Base-by-base conservation (phyloP, 192 early-diverging fungal species). In the Coemansia interrupta region DNA sequence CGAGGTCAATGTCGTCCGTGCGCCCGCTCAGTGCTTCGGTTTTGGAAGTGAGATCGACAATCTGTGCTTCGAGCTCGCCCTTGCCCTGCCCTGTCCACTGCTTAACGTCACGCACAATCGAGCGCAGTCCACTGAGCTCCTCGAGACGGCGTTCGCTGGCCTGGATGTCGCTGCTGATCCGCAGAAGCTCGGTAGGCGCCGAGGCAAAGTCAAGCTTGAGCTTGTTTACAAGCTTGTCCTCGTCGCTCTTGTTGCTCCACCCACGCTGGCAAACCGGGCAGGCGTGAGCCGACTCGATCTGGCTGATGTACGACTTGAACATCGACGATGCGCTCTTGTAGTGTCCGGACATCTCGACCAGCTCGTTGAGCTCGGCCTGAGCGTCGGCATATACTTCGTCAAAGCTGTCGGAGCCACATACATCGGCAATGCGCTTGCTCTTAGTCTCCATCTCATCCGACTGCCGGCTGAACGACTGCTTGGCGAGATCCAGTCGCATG, bases 231-330 rank as follows among this genome's bases (percentile, higher is more conserved):
- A 78, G 54, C 40, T 66, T 58, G 17, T 24, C 46, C 38, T 72
- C 70, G 50, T 78, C 90, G 8, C 72, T 54, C 12, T 81, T 67
- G 36, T 55, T 58, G n/a, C 68, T 69, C 72, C 94, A 96, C 0
- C 72, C 74, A n/a, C 91, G 85, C 14, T 70, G 70, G 66, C 95
- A 97, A 6, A 97, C 78, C 10, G 94, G 90, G 53, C 95, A 97
- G 22, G 80, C 67, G 30, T 88, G 82, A 38, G 73, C 78, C 13
- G 68, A 70, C 50, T 91, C 65, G n/a, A 84, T 81, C 59, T 86
- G 82, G 13, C 65, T 58, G n/a, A 90, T 66, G 46, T 86, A 94
- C 4, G 85, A 79, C 17, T 38, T 59, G 60, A 91, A 94, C 72
- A 92, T 81, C 2, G 73, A 63, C 36, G 70, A 56, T 14, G 79